These are phyloP conservation scores for Ophiocordyceps camponoti-saundersi DNA, from an alignment of 2,329 filamentous ascomycete genomes.

Conservation along the genomic window DNA sequence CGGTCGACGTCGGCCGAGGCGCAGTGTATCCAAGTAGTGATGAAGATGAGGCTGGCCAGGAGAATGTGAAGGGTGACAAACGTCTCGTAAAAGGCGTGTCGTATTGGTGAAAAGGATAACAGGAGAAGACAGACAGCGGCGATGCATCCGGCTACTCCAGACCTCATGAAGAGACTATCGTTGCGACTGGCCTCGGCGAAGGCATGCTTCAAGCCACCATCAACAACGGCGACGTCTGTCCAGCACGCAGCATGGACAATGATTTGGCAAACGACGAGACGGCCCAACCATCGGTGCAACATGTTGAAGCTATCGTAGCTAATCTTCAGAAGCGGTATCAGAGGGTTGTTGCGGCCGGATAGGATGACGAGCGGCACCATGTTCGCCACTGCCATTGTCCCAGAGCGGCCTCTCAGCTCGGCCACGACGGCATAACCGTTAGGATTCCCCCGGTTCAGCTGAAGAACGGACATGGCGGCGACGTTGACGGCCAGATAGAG, in stretches of 20 bases:
- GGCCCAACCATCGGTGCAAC: slow-evolving; percentile 51
- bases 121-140: slow-evolving; percentile 50
- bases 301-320: slow-evolving; percentile 92
- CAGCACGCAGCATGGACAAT: slow-evolving; percentile 56
- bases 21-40: slow-evolving; percentile 65
- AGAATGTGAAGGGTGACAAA: slow-evolving; percentile 78
- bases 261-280: slow-evolving; percentile 50
- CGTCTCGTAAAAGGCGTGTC: slow-evolving; percentile 92
- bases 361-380: slow-evolving; percentile 81
- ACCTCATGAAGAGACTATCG: slow-evolving; percentile 42
- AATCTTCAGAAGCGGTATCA: slow-evolving; percentile 65
- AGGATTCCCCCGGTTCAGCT: slow-evolving; percentile 29
- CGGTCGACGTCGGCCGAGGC: slow-evolving; percentile 34
- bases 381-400: slow-evolving; percentile 69
- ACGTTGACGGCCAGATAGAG: slow-evolving; percentile 43
- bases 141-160: slow-evolving; percentile 42
- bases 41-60: slow-evolving; percentile 49
- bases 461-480: slow-evolving; percentile 41
- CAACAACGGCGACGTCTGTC: slow-evolving; percentile 51
- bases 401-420: slow-evolving; percentile 70
- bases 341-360: slow-evolving; percentile 79
- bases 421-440: slow-evolving; percentile 52
- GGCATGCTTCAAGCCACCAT: slow-evolving; percentile 33
- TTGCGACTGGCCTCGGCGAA: background rate
- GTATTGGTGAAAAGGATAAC: slow-evolving; percentile 57